Conservation (phyloP, 1,284 basidiomycete genomes). For the Trametes sp. region DNA sequence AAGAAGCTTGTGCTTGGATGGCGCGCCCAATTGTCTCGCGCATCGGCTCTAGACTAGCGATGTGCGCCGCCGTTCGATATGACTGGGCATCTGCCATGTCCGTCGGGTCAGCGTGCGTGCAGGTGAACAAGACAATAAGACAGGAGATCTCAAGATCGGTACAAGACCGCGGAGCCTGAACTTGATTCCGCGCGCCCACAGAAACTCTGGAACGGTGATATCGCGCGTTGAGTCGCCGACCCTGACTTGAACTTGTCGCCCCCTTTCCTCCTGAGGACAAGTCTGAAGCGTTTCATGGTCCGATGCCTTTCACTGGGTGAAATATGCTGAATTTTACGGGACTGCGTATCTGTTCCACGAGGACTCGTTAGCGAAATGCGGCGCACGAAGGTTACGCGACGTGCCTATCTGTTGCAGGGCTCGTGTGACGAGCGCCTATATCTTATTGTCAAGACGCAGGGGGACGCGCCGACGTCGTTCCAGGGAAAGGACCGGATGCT, state of each 20-base stretch:
- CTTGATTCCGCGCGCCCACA: conserved; percentile 20
- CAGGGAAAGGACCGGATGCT: conserved; percentile 10
- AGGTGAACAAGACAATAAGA: conserved; percentile 36
- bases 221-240: not conserved
- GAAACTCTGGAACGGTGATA: not conserved
- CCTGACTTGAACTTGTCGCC: not conserved
- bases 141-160: conserved; percentile 27
- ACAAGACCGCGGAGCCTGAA: conserved; percentile 28
- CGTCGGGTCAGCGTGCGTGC: conserved; percentile 18
- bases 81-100: conserved; percentile 20
- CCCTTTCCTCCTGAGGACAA: not conserved
- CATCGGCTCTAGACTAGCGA: conserved; percentile 20
- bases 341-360: not conserved
- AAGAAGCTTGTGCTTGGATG: conserved; percentile 30
- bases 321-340: not conserved
- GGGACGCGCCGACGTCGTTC: conserved; percentile 13
- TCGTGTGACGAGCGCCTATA: conserved; percentile 9
- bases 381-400: conserved; percentile 16
- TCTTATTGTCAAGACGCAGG: conserved; percentile 30
- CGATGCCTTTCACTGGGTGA: not conserved
- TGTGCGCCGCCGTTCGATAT: conserved; percentile 9
- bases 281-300: not conserved
- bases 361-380: not conserved
- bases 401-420: conserved; percentile 12
- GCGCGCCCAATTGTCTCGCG: conserved; percentile 31